phyloP scores from a whole-genome alignment of 768 basidiomycete species.

The Termitomyces sp. region DNA sequence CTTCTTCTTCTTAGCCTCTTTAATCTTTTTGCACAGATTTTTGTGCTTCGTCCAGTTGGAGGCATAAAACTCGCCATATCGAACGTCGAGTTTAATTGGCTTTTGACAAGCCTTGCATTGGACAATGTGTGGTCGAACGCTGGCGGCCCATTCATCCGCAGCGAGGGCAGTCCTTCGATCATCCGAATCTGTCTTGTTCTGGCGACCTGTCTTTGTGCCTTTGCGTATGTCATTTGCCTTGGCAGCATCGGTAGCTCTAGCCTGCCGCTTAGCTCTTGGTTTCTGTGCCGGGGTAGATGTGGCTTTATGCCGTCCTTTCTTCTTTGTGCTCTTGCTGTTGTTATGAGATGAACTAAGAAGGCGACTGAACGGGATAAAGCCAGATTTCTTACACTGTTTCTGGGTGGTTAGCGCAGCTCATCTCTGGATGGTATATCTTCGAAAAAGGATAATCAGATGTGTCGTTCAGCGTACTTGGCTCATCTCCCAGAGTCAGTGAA shows the following conservation, averaged over 20 bases:
- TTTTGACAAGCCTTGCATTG: background rate
- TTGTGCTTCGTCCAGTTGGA: constrained; percentile 1
- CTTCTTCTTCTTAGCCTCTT: background rate
- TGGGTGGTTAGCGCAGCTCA: too few species aligned
- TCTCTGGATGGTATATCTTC: background rate
- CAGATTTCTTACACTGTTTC: background rate
- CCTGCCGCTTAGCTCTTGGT: background rate
- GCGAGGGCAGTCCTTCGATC: background rate
- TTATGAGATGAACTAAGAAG: too few species aligned
- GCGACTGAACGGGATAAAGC: too few species aligned
- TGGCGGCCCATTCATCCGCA: background rate
- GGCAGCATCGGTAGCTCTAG: background rate
- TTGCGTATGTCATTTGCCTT: background rate
- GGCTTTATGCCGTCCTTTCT: background rate
- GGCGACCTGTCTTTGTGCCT: background rate
- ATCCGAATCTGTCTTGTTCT: background rate
- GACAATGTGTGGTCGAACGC: background rate
- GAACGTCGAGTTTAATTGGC: background rate
- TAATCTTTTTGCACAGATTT: background rate
- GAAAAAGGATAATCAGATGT: too few species aligned
- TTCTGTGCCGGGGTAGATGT: too few species aligned
- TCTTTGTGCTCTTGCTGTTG: background rate
- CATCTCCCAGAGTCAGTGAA: too few species aligned
- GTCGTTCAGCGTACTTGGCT: background rate
- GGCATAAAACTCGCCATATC: background rate